Percentiles rank a stretch among this genome's conserved stretches.
Evolutionary conservation across 2,329 filamentous ascomycete genomes (phyloP).

Genomic region (Exophiala viscosa): DNA sequence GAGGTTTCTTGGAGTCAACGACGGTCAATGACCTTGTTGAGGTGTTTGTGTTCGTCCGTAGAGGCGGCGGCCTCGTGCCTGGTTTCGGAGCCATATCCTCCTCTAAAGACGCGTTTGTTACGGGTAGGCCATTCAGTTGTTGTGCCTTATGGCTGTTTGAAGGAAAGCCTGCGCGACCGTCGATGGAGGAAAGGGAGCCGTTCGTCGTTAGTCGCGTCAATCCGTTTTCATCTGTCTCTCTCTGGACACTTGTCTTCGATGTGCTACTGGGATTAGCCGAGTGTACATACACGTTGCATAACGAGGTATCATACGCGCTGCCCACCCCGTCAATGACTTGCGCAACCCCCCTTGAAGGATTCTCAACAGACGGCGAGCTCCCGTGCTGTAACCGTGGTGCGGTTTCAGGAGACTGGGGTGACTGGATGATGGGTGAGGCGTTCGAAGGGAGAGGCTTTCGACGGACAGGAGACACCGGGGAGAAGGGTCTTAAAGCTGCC

Average conservation of each 20-base stretch:
- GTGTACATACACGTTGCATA: neutral
- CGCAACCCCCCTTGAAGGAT: constrained; percentile 2
- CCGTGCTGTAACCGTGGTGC: constrained; percentile 2
- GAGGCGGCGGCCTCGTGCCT: constrained; percentile 39
- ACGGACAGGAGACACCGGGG: constrained; percentile 40
- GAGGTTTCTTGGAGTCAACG: constrained; percentile 41
- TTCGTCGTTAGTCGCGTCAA: constrained; percentile 6
- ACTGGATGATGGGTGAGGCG: constrained; percentile 28
- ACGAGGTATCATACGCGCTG: constrained; percentile 11
- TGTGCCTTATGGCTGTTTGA: constrained; percentile 1
- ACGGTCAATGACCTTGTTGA: constrained; percentile 36
- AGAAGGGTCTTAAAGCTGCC: constrained; percentile 21
- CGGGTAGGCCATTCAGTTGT: constrained; percentile 17
- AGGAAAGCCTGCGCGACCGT: constrained; percentile 3
- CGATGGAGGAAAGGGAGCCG: constrained; percentile 7
- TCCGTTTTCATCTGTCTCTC: constrained; percentile 1
- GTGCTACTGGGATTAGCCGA: constrained; percentile 7
- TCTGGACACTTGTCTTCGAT: neutral
- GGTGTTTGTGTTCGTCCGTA: constrained; percentile 42
- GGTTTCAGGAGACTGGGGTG: constrained; percentile 21
- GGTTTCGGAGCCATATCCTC: constrained; percentile 44
- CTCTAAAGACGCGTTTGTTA: constrained; percentile 15
- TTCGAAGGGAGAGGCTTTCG: constrained; percentile 54
- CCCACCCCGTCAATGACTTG: neutral
- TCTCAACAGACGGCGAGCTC: neutral